Conservation (phyloP, 176 grass and related monocot species). For the Raddia distichophylla region DNA sequence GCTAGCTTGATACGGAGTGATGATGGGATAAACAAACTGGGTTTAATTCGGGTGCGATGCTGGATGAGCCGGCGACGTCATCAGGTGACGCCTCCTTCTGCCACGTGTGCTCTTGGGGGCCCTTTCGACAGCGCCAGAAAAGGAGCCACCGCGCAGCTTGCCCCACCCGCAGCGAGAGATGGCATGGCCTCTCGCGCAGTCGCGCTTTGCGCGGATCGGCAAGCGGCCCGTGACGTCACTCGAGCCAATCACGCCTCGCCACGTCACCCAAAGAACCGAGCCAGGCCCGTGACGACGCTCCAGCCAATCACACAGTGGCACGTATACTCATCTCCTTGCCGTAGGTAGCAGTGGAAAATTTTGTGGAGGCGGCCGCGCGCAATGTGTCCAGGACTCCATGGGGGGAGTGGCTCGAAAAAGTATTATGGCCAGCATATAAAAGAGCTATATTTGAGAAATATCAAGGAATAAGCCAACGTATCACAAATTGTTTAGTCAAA, state of each 20-base stretch:
- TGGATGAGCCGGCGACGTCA: slow-evolving; percentile 8
- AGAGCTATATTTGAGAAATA: too few relatives aligned
- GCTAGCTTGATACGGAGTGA: background rate
- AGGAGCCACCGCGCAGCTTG: background rate
- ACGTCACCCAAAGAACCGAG: background rate
- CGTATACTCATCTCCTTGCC: background rate
- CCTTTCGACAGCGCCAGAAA: background rate
- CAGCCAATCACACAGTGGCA: background rate
- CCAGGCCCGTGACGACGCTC: background rate
- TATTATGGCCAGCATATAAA: too few relatives aligned
- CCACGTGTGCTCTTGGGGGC: slow-evolving; percentile 17
- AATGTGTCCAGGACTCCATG: background rate
- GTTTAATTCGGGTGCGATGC: slow-evolving; percentile 21
- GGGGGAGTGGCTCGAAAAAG: too few relatives aligned
- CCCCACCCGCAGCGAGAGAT: background rate
- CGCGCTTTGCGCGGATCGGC: slow-evolving; percentile 1
- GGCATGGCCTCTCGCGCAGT: too few relatives aligned
- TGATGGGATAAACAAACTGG: slow-evolving; percentile 21
- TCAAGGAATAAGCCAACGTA: too few relatives aligned
- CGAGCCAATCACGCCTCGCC: background rate
- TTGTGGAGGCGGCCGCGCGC: background rate
- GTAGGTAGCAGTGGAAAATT: too few relatives aligned
- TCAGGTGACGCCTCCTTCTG: background rate
- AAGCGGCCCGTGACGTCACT: background rate
- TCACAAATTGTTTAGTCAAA: too few relatives aligned